Evolutionary conservation across 192 early-diverging fungal species (phyloP), one percentile per base, ranked within the genome.

Genomic region (Coemansia sp.): DNA sequence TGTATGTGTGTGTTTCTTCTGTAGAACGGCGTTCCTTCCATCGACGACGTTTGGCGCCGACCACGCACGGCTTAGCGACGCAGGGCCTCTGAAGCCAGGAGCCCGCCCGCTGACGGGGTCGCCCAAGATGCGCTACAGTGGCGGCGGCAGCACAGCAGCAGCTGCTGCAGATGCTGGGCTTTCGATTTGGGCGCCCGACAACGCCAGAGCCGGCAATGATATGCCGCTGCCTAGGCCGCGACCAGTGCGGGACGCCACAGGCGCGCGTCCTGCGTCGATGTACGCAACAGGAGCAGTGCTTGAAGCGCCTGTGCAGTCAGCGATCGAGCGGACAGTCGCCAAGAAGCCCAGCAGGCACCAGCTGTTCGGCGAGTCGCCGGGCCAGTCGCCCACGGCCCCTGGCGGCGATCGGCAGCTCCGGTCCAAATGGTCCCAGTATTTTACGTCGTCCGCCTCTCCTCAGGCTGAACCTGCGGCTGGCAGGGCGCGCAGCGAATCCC

Each of bases 361-460:
- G 35, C 46, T 67, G 24, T 45, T 62, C 41, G 30, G 34, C 14
- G 60, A 53, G 10, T 41, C 64, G 33, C 6, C 63, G 11, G 60
- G 53, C 10, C 39, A 60, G 4, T 62, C 57, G 49, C 48, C 63
- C 4, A n/a, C 41, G 16, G 66, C 60, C 26, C 24, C 56, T 38
- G 68, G 52, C 44, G 68, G 39, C 51, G 60, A 66, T 18, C 57
- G 33, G 11, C 57, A 20, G 57, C 57, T 78, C 11, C 64, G 58
- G 52, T 73, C 77, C 14, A 74, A 73, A 58, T 81, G 78, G 78
- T 73, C 78, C 46, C 78, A 81, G 67, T 81, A 81, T 58, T 81
- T 81, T 36, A 76, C 78, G 39, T 75, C 73, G 59, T 69, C 77
- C 0, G 77, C 68, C 7, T 24, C 61, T 33, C 51, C 61, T 33